Percentiles rank a stretch among this genome's conserved stretches.
Conservation (phyloP, 352 stramenopile species). For the Phytophthora sojae region DNA sequence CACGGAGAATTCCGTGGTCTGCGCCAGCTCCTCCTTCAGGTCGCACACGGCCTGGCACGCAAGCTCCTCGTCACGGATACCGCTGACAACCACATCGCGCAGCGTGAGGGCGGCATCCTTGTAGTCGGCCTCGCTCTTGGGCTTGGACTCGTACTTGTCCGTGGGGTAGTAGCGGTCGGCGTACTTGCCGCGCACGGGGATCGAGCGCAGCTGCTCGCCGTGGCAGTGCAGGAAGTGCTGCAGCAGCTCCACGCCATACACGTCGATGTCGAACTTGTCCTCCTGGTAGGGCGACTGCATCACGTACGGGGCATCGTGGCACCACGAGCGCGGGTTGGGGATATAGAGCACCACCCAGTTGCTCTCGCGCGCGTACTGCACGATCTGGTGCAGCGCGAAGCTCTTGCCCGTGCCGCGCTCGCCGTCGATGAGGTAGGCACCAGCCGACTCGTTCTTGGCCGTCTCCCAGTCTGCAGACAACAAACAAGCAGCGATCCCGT, state of each 20-base stretch:
- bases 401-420: slow-evolving; percentile 86
- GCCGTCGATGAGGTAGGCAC: slow-evolving; percentile 81
- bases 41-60: slow-evolving; percentile 84
- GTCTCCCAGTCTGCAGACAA: slow-evolving; percentile 65
- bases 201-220: slow-evolving; percentile 66
- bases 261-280: slow-evolving; percentile 89
- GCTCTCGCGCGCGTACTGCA: slow-evolving; percentile 87
- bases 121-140: slow-evolving; percentile 66
- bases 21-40: slow-evolving; percentile 76
- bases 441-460: slow-evolving; percentile 52
- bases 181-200: slow-evolving; percentile 77
- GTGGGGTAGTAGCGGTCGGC: slow-evolving; percentile 84
- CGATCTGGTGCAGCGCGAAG: slow-evolving; percentile 87
- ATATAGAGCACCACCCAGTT: slow-evolving; percentile 90
- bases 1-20: slow-evolving; percentile 86
- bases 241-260: slow-evolving; percentile 80
- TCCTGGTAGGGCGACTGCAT: slow-evolving; percentile 83
- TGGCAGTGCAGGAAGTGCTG: slow-evolving; percentile 85
- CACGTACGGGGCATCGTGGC: slow-evolving; percentile 82
- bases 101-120: slow-evolving; percentile 72
- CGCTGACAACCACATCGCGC: slow-evolving; percentile 79
- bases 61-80: slow-evolving; percentile 85
- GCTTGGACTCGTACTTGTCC: slow-evolving; percentile 70
- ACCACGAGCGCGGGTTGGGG: slow-evolving; percentile 80
- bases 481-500: background rate